Base-by-base conservation (phyloP, 1,139 yeast genomes). In the Sporopachydermia cereana region DNA sequence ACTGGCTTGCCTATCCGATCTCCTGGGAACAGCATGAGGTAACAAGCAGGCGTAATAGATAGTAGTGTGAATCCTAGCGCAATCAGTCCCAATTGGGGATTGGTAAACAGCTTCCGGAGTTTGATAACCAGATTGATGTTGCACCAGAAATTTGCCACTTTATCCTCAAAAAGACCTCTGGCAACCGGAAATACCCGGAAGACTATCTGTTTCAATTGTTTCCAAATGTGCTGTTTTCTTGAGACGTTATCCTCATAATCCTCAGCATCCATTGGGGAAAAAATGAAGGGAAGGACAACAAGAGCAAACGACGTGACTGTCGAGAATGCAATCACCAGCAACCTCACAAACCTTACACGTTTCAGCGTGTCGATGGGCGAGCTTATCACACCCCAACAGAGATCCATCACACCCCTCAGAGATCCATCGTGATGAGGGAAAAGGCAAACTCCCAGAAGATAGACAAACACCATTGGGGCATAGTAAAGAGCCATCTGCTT, bases 61-160 rank as follows among this genome's bases (percentile, higher is more conserved):
- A 69, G 51, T 2, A 84, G 57, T 0, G 98, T 91, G 1, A 80
- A 66, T 0, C 68, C 48, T 44, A 89, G 63, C 2, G 96, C 79
- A 20, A 79, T 53, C 42, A 68, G 60, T 46, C 85, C 83, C 39
- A 91, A 67, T 55, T 83, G 74, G 2, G 68, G 63, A n/a, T 70
- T 67, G 1, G 76, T 62, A 53, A 84, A 80, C 0, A 71, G 49
- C 2, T 64, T 57, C 51, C 76, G 78, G 56, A 86, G 81, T 59
- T 91, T 91, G 57, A 89, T 60, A 12, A 86, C 53, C 0, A 84
- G 69, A 60, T 91, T 91, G 2, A 88, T 68, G 7, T 94, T 81
- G 61, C 98, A 89, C 99, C 99, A 91, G 55, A 91, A 81, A 58
- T 89, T 91, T 44, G 96, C 96, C 14, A 93, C 98, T 61, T 91